Percentiles rank a stretch among this genome's conserved stretches.
phyloP scores from a whole-genome alignment of 1,139 yeast genomes.

The Schwanniomyces etchellsii region DNA sequence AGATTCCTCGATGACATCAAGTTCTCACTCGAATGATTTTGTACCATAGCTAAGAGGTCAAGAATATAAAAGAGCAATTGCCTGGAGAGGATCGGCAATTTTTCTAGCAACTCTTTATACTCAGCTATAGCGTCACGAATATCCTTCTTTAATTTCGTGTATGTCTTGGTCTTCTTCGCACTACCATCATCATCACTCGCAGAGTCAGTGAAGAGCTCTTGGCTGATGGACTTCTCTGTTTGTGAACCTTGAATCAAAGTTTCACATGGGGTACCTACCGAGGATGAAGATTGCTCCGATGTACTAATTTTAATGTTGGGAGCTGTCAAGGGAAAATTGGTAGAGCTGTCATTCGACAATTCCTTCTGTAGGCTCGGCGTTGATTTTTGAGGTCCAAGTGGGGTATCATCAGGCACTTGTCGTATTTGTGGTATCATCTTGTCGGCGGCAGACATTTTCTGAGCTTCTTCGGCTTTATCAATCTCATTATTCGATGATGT shows the following conservation, averaged over 20 bases:
- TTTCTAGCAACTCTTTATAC: constrained; percentile 62
- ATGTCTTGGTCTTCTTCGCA: constrained; percentile 27
- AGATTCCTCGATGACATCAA: constrained; percentile 90
- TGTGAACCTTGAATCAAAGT: constrained; percentile 1
- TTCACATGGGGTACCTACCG: neutral
- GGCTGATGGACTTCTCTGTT: neutral
- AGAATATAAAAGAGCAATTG: constrained; percentile 84
- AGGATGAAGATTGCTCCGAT: neutral
- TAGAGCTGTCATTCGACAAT: constrained; percentile 10
- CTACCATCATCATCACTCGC: constrained; percentile 6
- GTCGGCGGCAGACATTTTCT: neutral
- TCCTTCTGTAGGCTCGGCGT: constrained; percentile 1
- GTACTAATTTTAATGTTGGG: neutral
- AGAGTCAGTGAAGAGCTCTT: neutral
- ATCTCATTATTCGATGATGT: constrained; percentile 1
- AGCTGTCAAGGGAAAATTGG: constrained; percentile 22
- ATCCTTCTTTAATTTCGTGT: constrained; percentile 47
- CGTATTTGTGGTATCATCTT: neutral
- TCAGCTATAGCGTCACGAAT: constrained; percentile 66
- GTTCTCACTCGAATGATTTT: constrained; percentile 70
- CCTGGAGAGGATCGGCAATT: constrained; percentile 64
- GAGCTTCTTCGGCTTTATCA: constrained; percentile 4
- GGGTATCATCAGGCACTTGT: neutral
- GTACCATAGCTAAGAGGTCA: constrained; percentile 82
- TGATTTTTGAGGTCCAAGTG: constrained; percentile 1